A percentile compares a stretch with the other conserved stretches of the same genome.
Evolutionary conservation across 192 early-diverging fungal genomes (phyloP).

Genomic region (Rhizoclosmatium globosum): DNA sequence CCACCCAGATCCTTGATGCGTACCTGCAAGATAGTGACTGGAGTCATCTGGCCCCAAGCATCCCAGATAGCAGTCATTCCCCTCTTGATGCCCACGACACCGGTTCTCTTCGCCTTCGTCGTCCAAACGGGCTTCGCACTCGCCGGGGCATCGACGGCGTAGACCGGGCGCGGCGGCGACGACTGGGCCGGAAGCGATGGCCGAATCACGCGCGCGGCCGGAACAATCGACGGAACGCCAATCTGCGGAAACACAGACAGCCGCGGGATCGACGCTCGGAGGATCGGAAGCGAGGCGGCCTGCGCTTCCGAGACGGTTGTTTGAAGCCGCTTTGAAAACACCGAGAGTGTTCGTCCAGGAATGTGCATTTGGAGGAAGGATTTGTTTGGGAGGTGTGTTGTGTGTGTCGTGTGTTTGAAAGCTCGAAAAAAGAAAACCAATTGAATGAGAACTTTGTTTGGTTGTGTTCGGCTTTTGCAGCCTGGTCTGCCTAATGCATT

Average conservation of each 20-base stretch:
- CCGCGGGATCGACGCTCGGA: not conserved
- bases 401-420: too few species aligned
- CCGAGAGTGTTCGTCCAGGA: too few species aligned
- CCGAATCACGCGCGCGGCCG: constrained; percentile 4
- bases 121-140: constrained; percentile 25
- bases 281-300: not conserved
- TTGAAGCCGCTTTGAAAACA: too few species aligned
- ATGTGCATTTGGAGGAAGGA: too few species aligned
- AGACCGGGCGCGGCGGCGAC: constrained; percentile 11
- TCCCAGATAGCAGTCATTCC: constrained; percentile 97
- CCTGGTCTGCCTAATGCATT: too few species aligned
- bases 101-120: constrained; percentile 50
- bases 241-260: not conserved
- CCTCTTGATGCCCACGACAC: constrained; percentile 87
- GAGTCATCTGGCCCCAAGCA: constrained; percentile 89
- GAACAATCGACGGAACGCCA: constrained; percentile 8
- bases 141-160: not conserved
- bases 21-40: constrained; percentile 90
- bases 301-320: not conserved
- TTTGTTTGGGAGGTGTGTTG: too few species aligned
- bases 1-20: not conserved
- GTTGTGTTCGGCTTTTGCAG: too few species aligned
- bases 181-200: constrained; percentile 3
- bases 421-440: too few species aligned
- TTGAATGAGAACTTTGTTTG: too few species aligned